Evolutionary conservation across 2,329 filamentous ascomycete species (phyloP).

Genomic region (Ascochyta clinopodiicola): DNA sequence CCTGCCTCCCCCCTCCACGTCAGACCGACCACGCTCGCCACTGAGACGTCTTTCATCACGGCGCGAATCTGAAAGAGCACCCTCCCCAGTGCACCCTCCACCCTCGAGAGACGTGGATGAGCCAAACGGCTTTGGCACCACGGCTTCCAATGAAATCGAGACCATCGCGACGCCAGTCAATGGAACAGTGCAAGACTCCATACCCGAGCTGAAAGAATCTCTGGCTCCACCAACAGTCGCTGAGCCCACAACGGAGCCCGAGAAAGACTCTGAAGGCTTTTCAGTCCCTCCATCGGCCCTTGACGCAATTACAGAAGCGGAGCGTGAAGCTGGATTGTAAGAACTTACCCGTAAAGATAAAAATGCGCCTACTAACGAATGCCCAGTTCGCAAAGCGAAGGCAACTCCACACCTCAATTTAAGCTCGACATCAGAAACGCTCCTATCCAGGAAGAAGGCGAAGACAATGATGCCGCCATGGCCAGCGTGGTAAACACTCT

Average conservation of each 20-base stretch:
- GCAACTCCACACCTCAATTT: slow-evolving; percentile 60
- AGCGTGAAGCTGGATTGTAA: slow-evolving; percentile 64
- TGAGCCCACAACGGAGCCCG: slow-evolving; percentile 44
- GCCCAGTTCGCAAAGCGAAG: slow-evolving; percentile 32
- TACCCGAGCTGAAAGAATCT: slow-evolving; percentile 48
- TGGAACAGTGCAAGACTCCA: slow-evolving; percentile 41
- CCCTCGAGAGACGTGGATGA: slow-evolving; percentile 32
- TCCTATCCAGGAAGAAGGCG: slow-evolving; percentile 78
- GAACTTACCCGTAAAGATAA: not conserved
- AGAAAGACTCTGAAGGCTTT: slow-evolving; percentile 77
- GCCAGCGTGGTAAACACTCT: slow-evolving; percentile 78
- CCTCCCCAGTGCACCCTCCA: slow-evolving; percentile 43
- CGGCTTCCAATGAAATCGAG: slow-evolving; percentile 24
- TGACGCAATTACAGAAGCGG: slow-evolving; percentile 70
- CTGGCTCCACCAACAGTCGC: slow-evolving; percentile 36
- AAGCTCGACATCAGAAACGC: slow-evolving; percentile 81
- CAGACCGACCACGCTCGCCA: slow-evolving; percentile 45
- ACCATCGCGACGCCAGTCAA: slow-evolving; percentile 35
- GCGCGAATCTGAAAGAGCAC: slow-evolving; percentile 40
- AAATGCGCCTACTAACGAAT: slow-evolving; percentile 4
- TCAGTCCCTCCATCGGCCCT: slow-evolving; percentile 71
- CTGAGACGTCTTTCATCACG: slow-evolving; percentile 38
- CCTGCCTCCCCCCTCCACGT: slow-evolving; percentile 27
- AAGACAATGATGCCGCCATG: slow-evolving; percentile 74
- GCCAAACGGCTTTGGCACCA: slow-evolving; percentile 42